Evolutionary conservation across 495 filamentous ascomycete species (phyloP).

Genomic region (Cudoniella acicularis): DNA sequence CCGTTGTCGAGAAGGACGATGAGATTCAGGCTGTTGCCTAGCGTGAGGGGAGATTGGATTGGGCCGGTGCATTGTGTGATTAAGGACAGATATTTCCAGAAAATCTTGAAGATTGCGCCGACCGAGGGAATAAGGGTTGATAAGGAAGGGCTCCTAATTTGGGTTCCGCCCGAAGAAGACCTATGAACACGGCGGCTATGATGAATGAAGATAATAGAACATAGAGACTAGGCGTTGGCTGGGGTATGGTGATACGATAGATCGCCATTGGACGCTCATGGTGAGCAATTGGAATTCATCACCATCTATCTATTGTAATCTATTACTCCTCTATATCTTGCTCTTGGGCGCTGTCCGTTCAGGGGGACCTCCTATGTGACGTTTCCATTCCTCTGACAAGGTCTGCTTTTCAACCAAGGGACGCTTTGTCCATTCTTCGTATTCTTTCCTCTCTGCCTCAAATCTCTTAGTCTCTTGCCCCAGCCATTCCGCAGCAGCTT

Average conservation of each 20-base stretch:
- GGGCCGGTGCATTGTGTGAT: constrained; percentile 66
- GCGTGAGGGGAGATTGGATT: constrained; percentile 62
- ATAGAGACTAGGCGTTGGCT: constrained; percentile 4
- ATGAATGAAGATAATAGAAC: too few species aligned
- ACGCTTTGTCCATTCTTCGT: constrained; percentile 48
- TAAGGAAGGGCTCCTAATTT: constrained; percentile 67
- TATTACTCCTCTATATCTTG: constrained; percentile 15
- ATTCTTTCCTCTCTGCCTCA: constrained; percentile 58
- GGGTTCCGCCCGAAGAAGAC: constrained; percentile 51
- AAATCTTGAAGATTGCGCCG: constrained; percentile 69
- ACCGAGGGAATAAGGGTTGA: constrained; percentile 69
- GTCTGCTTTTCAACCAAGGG: constrained; percentile 52
- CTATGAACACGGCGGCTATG: not conserved
- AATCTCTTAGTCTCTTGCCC: constrained; percentile 58
- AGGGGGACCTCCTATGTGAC: constrained; percentile 12
- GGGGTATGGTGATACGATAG: constrained; percentile 2
- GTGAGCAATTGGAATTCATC: not conserved
- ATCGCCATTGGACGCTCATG: constrained; percentile 1
- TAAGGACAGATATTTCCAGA: constrained; percentile 85
- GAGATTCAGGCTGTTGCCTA: constrained; percentile 64
- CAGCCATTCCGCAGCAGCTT: constrained; percentile 60
- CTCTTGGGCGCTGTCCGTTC: constrained; percentile 1
- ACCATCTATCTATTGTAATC: not conserved
- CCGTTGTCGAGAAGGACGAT: constrained; percentile 71
- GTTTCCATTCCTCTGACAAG: constrained; percentile 53